These are phyloP conservation scores for Bacidia gigantensis DNA, from an alignment of 495 filamentous ascomycete genomes.

Conservation along the genomic window DNA sequence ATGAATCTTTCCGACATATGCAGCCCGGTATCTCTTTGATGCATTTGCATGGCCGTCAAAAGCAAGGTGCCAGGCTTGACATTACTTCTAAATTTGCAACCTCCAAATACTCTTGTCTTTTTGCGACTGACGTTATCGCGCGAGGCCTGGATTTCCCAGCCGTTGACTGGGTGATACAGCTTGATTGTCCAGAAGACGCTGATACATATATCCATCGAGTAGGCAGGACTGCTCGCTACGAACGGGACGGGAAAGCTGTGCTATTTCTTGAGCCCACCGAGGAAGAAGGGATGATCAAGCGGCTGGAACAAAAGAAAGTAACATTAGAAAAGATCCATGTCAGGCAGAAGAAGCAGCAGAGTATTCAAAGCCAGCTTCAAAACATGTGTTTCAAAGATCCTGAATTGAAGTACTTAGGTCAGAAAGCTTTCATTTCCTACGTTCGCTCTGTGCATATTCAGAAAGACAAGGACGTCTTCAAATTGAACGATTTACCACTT, in stretches of 20 bases:
- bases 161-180: conserved; percentile 93
- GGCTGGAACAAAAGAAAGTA: conserved; percentile 77
- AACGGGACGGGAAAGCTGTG: conserved; percentile 73
- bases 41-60: conserved; percentile 89
- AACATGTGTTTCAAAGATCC: conserved; percentile 91
- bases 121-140: conserved; percentile 90
- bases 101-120: conserved; percentile 70
- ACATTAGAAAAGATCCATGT: conserved; percentile 73
- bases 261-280: conserved; percentile 87
- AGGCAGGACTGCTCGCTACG: conserved; percentile 86
- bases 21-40: conserved; percentile 93
- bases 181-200: conserved; percentile 89
- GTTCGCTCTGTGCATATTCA: conserved; percentile 70
- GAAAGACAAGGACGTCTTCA: conserved; percentile 85
- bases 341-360: conserved; percentile 75
- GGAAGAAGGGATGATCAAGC: conserved; percentile 69
- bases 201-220: conserved; percentile 98
- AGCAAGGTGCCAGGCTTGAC: conserved; percentile 73
- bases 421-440: conserved; percentile 91
- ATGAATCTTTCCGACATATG: conserved; percentile 82
- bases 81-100: conserved; percentile 70
- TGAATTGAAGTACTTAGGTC: conserved; percentile 85
- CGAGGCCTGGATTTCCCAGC: conserved; percentile 91
- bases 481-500: conserved; percentile 61
- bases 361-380: conserved; percentile 68